Evolutionary conservation across 2,329 filamentous ascomycete genomes (phyloP).

Genomic region (Corynespora cassiicola): DNA sequence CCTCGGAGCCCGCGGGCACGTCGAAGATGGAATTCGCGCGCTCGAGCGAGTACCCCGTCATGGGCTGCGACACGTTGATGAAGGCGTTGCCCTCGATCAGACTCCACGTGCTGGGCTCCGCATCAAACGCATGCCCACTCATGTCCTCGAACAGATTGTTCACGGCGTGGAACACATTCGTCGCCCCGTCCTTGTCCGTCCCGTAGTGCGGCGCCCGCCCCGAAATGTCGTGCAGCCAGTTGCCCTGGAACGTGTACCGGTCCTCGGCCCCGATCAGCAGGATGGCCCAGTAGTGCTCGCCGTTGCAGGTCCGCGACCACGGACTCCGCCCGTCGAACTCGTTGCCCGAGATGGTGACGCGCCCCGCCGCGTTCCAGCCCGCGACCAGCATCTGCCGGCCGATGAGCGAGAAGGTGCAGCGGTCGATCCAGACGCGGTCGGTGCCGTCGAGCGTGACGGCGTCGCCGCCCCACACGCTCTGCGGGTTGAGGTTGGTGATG

Average conservation of each 20-base stretch:
- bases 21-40: constrained; percentile 5
- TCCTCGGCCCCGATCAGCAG: constrained; percentile 17
- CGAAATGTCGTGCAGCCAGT: constrained; percentile 21
- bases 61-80: constrained; percentile 9
- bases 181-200: constrained; percentile 5
- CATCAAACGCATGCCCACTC: constrained; percentile 17
- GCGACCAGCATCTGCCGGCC: constrained; percentile 10
- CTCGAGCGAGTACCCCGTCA: constrained; percentile 1
- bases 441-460: constrained; percentile 35
- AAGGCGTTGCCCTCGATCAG: constrained; percentile 19
- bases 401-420: constrained; percentile 12
- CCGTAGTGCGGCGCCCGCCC: constrained; percentile 16
- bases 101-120: constrained; percentile 5
- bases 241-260: constrained; percentile 17
- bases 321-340: constrained; percentile 14
- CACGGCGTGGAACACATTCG: constrained; percentile 14
- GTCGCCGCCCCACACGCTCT: constrained; percentile 44
- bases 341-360: constrained; percentile 17
- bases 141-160: constrained; percentile 20
- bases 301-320: constrained; percentile 14
- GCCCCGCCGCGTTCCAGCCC: constrained; percentile 7
- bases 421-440: constrained; percentile 39
- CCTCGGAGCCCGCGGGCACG: too few relatives aligned
- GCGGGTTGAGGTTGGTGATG: constrained; percentile 40
- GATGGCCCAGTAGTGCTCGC: constrained; percentile 20